Conservation (phyloP, 352 stramenopile species). For the Phytophthora pini region DNA sequence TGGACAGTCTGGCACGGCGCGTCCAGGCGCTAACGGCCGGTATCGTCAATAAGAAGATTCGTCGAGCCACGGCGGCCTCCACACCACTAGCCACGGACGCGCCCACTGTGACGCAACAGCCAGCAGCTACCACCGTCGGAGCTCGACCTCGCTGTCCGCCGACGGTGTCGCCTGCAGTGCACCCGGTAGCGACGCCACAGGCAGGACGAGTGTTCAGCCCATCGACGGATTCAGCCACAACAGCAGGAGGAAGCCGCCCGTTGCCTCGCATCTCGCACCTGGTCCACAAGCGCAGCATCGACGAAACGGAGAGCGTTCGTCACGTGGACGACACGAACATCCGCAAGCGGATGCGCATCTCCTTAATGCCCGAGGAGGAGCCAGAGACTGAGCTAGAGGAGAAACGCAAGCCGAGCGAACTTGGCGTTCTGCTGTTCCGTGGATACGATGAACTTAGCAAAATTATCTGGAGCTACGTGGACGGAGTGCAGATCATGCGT, state of each 20-base stretch:
- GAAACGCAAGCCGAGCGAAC: conserved; percentile 32
- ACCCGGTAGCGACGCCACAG: conserved; percentile 15
- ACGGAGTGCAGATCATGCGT: conserved; percentile 82
- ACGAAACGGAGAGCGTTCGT: conserved; percentile 37
- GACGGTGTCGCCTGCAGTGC: conserved; percentile 26
- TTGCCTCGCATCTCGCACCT: conserved; percentile 46
- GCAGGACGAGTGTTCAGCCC: conserved; percentile 11
- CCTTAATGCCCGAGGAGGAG: conserved; percentile 25
- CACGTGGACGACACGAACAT: conserved; percentile 1
- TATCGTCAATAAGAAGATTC: conserved; percentile 90
- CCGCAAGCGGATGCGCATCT: conserved; percentile 35
- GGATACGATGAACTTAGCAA: conserved; percentile 73
- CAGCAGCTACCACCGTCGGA: neutral
- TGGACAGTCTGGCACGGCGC: conserved; percentile 77
- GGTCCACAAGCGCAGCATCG: conserved; percentile 47
- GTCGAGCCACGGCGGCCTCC: conserved; percentile 42
- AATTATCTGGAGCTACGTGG: conserved; percentile 82
- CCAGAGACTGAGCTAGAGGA: conserved; percentile 22
- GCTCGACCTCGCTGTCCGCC: conserved; percentile 8
- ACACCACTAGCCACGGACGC: conserved; percentile 1
- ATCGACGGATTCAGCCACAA: conserved; percentile 3
- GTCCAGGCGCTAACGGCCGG: conserved; percentile 81
- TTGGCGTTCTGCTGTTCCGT: conserved; percentile 66
- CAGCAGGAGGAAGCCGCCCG: conserved; percentile 15
- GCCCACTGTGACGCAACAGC: neutral